Evolutionary conservation across 495 filamentous ascomycete species (phyloP), one percentile per base, ranked within the genome.

Genomic region (Aspergillus steynii): DNA sequence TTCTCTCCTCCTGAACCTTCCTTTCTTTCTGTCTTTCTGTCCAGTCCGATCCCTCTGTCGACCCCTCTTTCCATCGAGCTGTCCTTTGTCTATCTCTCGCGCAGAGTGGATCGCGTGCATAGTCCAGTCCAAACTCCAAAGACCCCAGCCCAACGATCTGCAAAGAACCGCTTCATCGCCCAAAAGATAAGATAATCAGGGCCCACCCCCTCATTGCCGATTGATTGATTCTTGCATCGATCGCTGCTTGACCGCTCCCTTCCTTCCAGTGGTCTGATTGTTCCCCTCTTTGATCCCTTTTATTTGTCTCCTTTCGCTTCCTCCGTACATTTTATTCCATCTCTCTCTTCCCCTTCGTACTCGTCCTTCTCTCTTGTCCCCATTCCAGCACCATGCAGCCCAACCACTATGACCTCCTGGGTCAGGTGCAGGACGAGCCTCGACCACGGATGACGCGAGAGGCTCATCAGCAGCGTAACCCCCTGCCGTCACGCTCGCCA

Each of bases 381-480:
- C 6, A 5, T 51, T 32, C 7, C 12, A 34, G 29, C 56, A 45
- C 14, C 8, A 80, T 80, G 78, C 77, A 80, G 65, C 76, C 78
- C 59, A 78, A 72, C 61, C 75, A 78, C 71, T 77, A 68, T 70
- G 78, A 80, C 71, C 68, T 72, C 6, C 68, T 75, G 12, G 70
- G 77, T 79, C 77, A 80, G 73, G 74, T 72, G 73, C 75, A 64
- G 25, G 60, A 64, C 55, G 75, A 78, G 60, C 68, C 72, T 62
- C 70, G 76, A 69, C 64, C 71, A 58, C 72, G 70, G 68, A 62
- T 77, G 76, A 77, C 75, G 68, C 72, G 72, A 59, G 77, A 77
- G 69, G 63, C 62, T 58, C 61, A 63, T 66, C 76, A 76, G 62
- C 64, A 74, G 64, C 66, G 68, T 57, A 42, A 42, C 37, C 52